Base-by-base conservation (phyloP, 768 basidiomycete species). In the Suillus spraguei region DNA sequence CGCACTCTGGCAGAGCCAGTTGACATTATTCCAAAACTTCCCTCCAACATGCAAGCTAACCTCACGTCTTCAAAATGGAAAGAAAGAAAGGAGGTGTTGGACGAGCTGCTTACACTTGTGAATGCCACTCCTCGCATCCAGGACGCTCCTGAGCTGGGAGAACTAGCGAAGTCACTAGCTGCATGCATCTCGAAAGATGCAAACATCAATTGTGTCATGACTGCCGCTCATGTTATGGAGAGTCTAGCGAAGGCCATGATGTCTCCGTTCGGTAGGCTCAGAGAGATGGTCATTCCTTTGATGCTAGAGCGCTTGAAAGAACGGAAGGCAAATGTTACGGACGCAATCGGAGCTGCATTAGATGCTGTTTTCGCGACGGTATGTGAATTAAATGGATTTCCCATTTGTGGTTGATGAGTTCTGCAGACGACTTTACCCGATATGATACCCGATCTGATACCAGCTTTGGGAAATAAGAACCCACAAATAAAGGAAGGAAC, bases 1-100 rank as follows among this genome's bases (percentile, higher is more conserved):
- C 86, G 88, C 59, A 83, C 85, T 60, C 84, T 95, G 66, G 87
- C 90, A 4, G 94, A 97, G 70, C 87, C 90, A 16, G 87, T 94
- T 46, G 85, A 95, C 71, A 87, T 97, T 61, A 80, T 89, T 24
- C 75, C 86, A 3, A 89, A 90, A 66, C 82, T 98, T 49, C 91
- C 97, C 0, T 73, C 85, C 3, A 88, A 88, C 62, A 81, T 98
- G 64, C 86, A 92, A 63, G 80, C 87, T 3, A 80, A 84, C 59
- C 81, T 99, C 58, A 85, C 88, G 28, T 99, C 97, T 5, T 87
- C 94, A 0, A 98, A 99, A 76, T 99, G 97, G 97, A 99, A 99
- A 72, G 97, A 99, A 67, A 87, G 94, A 46, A 95, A 98, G 71
- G 92, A 96, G 69, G 91, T 86, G 3, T 80, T 99, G 38, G 95